A percentile compares a stretch with the other conserved stretches of the same genome.
phyloP scores from a whole-genome alignment of 1,284 basidiomycete species.

The Fistulinella cinereoalba region DNA sequence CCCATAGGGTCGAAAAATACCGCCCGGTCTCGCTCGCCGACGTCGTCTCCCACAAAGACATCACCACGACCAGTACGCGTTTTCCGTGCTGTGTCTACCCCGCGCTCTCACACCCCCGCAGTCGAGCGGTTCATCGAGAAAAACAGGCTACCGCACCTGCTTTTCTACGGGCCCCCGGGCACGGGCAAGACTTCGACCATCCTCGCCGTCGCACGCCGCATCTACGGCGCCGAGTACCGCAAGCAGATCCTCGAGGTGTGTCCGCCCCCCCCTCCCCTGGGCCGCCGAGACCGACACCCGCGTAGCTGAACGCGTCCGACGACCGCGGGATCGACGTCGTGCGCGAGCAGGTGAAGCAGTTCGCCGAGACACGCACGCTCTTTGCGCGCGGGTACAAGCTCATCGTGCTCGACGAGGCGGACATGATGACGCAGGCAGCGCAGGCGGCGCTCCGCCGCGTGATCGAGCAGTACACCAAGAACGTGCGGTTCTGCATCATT shows the following conservation, averaged over 20 bases:
- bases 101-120: too few relatives aligned
- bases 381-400: conserved; percentile 94
- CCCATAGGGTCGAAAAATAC: conserved; percentile 91
- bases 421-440: conserved; percentile 99
- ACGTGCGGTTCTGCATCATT: conserved; percentile 99
- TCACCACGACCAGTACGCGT: conserved; percentile 84
- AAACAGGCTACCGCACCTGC: conserved; percentile 89
- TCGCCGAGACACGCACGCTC: conserved; percentile 93
- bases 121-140: conserved; percentile 97
- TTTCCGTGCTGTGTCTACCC: too few relatives aligned
- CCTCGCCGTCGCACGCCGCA: conserved; percentile 90
- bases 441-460: conserved; percentile 95
- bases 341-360: conserved; percentile 97
- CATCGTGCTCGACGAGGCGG: conserved; percentile 97
- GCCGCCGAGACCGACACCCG: too few relatives aligned
- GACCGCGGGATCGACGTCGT: conserved; percentile 99
- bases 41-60: conserved; percentile 93
- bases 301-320: conserved; percentile 93
- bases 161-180: conserved; percentile 98
- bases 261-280: too few relatives aligned
- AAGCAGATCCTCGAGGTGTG: conserved; percentile 95
- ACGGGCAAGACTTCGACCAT: conserved; percentile 99
- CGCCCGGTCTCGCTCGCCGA: conserved; percentile 85
- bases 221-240: conserved; percentile 81
- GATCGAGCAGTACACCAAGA: conserved; percentile 98